Percentiles rank a stretch among this genome's conserved stretches.
These are phyloP conservation scores for Echeveria elegans DNA, from an alignment of 164 flowering plant species.

Conservation along the genomic window DNA sequence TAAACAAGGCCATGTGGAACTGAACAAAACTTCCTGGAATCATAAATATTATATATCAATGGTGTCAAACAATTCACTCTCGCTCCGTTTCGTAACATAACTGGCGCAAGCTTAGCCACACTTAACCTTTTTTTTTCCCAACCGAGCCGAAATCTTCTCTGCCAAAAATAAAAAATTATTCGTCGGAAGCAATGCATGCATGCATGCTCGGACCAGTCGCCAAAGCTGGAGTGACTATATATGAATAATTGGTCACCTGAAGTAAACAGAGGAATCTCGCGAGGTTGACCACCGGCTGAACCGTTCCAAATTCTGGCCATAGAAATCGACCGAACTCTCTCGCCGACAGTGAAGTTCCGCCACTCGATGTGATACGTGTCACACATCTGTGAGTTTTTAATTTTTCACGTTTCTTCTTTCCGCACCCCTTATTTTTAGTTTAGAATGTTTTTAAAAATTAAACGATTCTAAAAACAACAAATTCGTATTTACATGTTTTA, in stretches of 20 bases:
- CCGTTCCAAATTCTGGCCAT: not conserved
- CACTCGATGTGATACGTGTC: no score
- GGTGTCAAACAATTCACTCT: constrained; percentile 23
- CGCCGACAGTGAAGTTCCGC: no score
- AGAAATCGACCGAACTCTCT: not conserved
- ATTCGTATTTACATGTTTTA: no score
- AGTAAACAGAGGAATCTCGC: constrained; percentile 40
- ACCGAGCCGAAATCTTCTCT: constrained; percentile 40
- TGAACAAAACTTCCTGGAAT: constrained; percentile 68
- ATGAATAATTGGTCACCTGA: constrained; percentile 49
- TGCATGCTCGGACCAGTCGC: constrained; percentile 88
- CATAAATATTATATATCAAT: constrained; percentile 32
- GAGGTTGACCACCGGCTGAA: constrained; percentile 10
- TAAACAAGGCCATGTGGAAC: constrained; percentile 58
- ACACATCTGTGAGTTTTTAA: no score
- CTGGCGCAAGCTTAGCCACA: constrained; percentile 47
- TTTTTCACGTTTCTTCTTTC: no score
- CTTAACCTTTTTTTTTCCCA: constrained; percentile 31
- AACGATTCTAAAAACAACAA: no score
- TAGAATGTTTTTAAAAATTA: no score
- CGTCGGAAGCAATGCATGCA: no score
- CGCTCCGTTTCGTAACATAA: constrained; percentile 29
- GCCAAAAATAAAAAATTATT: constrained; percentile 32
- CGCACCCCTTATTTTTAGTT: no score
- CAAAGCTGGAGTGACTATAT: constrained; percentile 30